phyloP scores from a whole-genome alignment of 208 protist species.

The Naegleria gruberi region DNA sequence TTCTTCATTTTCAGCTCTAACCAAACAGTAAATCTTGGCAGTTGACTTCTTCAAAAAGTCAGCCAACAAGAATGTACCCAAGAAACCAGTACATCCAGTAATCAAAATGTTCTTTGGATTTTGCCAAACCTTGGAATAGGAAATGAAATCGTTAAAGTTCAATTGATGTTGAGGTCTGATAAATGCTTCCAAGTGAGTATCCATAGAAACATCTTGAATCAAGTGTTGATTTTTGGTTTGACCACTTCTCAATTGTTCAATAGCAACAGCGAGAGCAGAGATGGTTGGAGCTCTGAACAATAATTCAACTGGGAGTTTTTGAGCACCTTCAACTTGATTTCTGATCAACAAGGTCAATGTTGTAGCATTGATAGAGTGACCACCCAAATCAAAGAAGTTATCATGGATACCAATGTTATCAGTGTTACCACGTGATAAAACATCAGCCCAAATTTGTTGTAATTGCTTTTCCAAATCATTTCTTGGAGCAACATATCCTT shows the following conservation, averaged over 20 bases:
- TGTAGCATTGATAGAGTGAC: conserved; percentile 49
- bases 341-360: conserved; percentile 35
- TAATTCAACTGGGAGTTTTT: conserved; percentile 33
- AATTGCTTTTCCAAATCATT: conserved; percentile 19
- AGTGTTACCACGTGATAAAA: not conserved
- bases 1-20: conserved; percentile 4
- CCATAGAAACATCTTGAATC: conserved; percentile 21
- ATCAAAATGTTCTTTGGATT: conserved; percentile 34
- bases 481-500: conserved; percentile 20
- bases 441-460: not conserved
- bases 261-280: conserved; percentile 18
- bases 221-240: not conserved
- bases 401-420: conserved; percentile 26
- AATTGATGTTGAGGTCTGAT: not conserved
- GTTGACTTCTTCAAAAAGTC: conserved; percentile 26
- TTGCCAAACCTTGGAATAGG: not conserved
- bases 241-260: conserved; percentile 1
- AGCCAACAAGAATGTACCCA: conserved; percentile 38
- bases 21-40: conserved; percentile 33
- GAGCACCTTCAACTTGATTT: conserved; percentile 21
- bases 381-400: conserved; percentile 52
- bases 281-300: conserved; percentile 37
- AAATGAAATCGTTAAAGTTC: conserved; percentile 18
- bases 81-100: conserved; percentile 45
- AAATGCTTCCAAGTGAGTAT: conserved; percentile 7